Evolutionary conservation across 1,139 yeast species (phyloP).

Genomic region (Lodderomyces margitis): DNA sequence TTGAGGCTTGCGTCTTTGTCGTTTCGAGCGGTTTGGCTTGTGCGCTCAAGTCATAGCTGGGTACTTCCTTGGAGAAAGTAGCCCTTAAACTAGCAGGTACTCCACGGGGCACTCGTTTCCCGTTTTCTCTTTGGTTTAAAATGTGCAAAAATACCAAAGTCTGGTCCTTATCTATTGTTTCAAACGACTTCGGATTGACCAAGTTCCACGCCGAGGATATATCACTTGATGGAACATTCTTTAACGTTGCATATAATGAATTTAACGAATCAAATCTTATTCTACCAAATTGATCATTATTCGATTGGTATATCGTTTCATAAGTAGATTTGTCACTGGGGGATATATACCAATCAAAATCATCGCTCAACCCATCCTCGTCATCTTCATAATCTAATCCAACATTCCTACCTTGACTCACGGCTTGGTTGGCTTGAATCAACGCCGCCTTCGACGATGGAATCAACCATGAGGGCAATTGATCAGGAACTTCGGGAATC

Average conservation of each 20-base stretch:
- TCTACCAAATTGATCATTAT: conserved; percentile 80
- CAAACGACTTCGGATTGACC: conserved; percentile 84
- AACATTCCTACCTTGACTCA: conserved; percentile 33
- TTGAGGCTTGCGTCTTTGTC: conserved; percentile 14
- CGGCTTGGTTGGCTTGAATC: conserved; percentile 75
- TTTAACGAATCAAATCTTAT: conserved; percentile 70
- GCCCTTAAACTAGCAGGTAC: conserved; percentile 93
- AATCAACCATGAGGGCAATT: conserved; percentile 85
- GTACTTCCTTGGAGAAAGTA: conserved; percentile 82
- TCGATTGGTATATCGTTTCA: conserved; percentile 72
- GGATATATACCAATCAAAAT: conserved; percentile 95
- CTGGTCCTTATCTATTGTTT: conserved; percentile 92
- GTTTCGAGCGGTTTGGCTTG: conserved; percentile 38
- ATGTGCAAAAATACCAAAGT: conserved; percentile 86
- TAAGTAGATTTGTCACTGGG: conserved; percentile 80
- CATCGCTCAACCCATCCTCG: conserved; percentile 60
- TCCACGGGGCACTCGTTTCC: conserved; percentile 85
- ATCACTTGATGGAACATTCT: conserved; percentile 78
- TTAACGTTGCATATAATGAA: conserved; percentile 65
- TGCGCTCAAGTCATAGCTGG: conserved; percentile 63
- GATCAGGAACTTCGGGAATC: conserved; percentile 58
- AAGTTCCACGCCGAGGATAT: conserved; percentile 93
- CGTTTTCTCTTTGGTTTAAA: conserved; percentile 84
- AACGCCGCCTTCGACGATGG: conserved; percentile 87
- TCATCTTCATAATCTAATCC: conserved; percentile 41